phyloP scores from a whole-genome alignment of 1,284 basidiomycete species.

The Leccinum pseudoinsigne region DNA sequence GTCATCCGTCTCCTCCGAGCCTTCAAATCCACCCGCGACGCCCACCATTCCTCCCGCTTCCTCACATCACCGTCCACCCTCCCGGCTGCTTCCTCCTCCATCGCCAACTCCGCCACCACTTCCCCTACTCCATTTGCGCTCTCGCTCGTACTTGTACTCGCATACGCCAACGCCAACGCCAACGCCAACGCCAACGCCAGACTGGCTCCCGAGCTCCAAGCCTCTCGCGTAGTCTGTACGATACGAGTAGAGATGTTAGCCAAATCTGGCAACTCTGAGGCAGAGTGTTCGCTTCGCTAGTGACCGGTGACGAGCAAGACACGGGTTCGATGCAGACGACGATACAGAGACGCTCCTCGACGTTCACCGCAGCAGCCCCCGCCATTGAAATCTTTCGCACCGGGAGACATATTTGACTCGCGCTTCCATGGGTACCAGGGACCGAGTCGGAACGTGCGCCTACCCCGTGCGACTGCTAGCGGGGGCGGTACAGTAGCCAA shows the following conservation, averaged over 20 bases:
- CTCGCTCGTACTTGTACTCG: too few relatives aligned
- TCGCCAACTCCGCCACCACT: too few relatives aligned
- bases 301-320: slow-evolving; percentile 3
- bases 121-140: too few relatives aligned
- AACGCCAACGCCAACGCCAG: too few relatives aligned
- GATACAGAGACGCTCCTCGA: slow-evolving; percentile 30
- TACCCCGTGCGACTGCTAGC: slow-evolving; percentile 53
- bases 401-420: slow-evolving; percentile 40
- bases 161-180: too few relatives aligned
- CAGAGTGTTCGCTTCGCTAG: neutral
- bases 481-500: slow-evolving; percentile 67
- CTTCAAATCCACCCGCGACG: too few relatives aligned
- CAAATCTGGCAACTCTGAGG: slow-evolving; percentile 15
- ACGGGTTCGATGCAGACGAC: slow-evolving; percentile 4
- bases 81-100: too few relatives aligned
- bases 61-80: too few relatives aligned
- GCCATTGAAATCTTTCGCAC: slow-evolving; percentile 8
- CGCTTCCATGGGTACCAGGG: slow-evolving; percentile 47
- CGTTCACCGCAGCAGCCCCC: slow-evolving; percentile 15
- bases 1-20: too few relatives aligned
- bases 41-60: too few relatives aligned
- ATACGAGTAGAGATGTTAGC: neutral
- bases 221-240: neutral
- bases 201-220: too few relatives aligned
- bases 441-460: slow-evolving; percentile 51